phyloP scores from a whole-genome alignment of 78 protist genomes.

The Speleostelium caveatum region DNA sequence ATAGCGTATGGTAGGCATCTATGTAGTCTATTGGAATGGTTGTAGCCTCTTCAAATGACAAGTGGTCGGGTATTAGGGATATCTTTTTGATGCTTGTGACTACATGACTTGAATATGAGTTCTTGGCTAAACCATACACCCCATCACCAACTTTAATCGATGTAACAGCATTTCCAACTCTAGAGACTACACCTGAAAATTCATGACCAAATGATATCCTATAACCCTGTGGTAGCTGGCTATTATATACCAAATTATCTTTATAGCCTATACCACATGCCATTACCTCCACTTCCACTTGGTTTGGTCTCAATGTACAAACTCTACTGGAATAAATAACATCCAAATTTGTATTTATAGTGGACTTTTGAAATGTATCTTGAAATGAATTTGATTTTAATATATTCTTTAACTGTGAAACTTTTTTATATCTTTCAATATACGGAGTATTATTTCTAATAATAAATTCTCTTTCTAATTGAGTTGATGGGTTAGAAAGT shows the following conservation, averaged over 20 bases:
- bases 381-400: conserved; percentile 4
- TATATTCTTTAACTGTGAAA: not conserved
- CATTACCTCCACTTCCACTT: conserved; percentile 24
- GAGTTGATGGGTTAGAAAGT: not conserved
- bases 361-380: too few relatives aligned
- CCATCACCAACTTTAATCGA: not conserved
- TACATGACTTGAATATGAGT: not conserved
- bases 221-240: too few relatives aligned
- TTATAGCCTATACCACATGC: conserved; percentile 53
- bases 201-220: conserved; percentile 24
- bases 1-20: conserved; percentile 25
- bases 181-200: conserved; percentile 2
- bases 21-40: conserved; percentile 7
- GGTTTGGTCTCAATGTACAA: not conserved
- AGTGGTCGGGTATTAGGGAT: not conserved
- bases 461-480: not conserved
- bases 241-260: conserved; percentile 36
- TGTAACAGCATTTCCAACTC: not conserved
- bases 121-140: not conserved
- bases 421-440: not conserved
- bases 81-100: not conserved
- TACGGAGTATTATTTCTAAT: not conserved
- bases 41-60: conserved; percentile 14
- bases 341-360: too few relatives aligned
- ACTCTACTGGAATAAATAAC: too few relatives aligned